Evolutionary conservation across 2,329 filamentous ascomycete species (phyloP), one percentile per base, ranked within the genome.

Genomic region (Byssoonygena ceratinophila): DNA sequence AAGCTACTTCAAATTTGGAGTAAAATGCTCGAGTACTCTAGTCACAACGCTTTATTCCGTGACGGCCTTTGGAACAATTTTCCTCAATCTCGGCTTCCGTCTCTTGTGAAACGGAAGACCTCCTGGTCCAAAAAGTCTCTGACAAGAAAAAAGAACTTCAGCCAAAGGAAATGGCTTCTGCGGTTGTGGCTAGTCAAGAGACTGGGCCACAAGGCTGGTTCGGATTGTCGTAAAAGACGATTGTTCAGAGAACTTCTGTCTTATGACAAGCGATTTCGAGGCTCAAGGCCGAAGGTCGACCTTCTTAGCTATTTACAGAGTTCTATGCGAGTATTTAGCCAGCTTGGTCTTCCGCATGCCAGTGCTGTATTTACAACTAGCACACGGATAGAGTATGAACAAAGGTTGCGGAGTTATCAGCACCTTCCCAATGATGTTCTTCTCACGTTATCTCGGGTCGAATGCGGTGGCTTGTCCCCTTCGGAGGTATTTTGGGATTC

Each of bases 1-100:
- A 49, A 52, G 36, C 41, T 63, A 20, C 56, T 71, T n/a, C 50
- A 60, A 39, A 55, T 54, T 51, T 71, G 69, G 67, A 59, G 57
- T 43, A 55, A 59, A 18, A 66, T 56, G 27, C 29, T 59, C 31
- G 39, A 45, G 22, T 31, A 16, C 3, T 34, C 27, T 11, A n/a
- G 12, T 9, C 18, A 31, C 23, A 25, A 27, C 11, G 6, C 25
- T 32, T 34, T 47, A 32, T 18, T 52, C 14, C 5, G 34, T 22
- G 20, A 39, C 16, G 23, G 31, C 23, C 34, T 12, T 22, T 32
- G 32, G 27, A 11, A 27, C 14, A 22, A 25, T 34, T 5, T 37
- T 16, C 39, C 27, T 16, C n/a, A 22, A 25, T 6, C 23, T 14
- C n/a, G 32, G 11, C 1, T 18, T 40, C 22, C 41, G 20, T 16